A percentile compares a stretch with the other conserved stretches of the same genome.
Evolutionary conservation across 2,329 filamentous ascomycete species (phyloP).

Genomic region (Diaporthe sp.): DNA sequence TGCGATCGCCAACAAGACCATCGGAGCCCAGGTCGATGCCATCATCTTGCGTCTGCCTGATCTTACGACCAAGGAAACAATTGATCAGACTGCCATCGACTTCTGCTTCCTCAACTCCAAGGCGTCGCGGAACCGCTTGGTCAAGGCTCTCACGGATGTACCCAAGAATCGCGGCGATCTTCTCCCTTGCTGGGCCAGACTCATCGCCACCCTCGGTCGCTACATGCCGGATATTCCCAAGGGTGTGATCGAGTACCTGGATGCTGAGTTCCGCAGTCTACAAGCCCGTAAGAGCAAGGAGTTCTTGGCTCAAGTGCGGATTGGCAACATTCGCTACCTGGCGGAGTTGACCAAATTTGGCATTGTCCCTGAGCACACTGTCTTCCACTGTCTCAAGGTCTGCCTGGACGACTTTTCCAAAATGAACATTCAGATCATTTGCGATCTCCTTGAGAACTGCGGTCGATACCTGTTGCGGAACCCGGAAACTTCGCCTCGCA

Average conservation of each 20-base stretch:
- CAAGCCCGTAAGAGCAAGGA: conserved; percentile 98
- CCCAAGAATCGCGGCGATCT: conserved; percentile 95
- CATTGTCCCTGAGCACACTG: conserved; percentile 97
- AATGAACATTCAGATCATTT: conserved; percentile 99
- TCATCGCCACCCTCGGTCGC: conserved; percentile 92
- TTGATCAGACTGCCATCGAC: conserved; percentile 93
- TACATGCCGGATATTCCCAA: conserved; percentile 97
- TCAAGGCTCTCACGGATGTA: conserved; percentile 94
- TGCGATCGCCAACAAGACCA: conserved; percentile 97
- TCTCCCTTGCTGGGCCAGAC: conserved; percentile 89
- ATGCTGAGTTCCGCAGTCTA: conserved; percentile 96
- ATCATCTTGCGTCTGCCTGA: conserved; percentile 90
- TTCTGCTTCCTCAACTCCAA: conserved; percentile 99
- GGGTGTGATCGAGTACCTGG: conserved; percentile 89
- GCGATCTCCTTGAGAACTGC: conserved; percentile 95
- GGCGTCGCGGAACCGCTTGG: conserved; percentile 91
- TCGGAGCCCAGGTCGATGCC: conserved; percentile 95
- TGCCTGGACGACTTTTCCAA: conserved; percentile 97
- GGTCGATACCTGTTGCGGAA: conserved; percentile 94
- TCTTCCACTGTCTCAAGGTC: conserved; percentile 98
- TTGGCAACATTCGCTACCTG: conserved; percentile 96
- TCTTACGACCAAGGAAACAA: conserved; percentile 88
- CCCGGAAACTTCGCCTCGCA: conserved; percentile 91
- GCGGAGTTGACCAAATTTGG: conserved; percentile 98
- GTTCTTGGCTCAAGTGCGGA: conserved; percentile 92